Conservation (phyloP, 768 basidiomycete genomes). For the Mrakia hoshinonis region DNA sequence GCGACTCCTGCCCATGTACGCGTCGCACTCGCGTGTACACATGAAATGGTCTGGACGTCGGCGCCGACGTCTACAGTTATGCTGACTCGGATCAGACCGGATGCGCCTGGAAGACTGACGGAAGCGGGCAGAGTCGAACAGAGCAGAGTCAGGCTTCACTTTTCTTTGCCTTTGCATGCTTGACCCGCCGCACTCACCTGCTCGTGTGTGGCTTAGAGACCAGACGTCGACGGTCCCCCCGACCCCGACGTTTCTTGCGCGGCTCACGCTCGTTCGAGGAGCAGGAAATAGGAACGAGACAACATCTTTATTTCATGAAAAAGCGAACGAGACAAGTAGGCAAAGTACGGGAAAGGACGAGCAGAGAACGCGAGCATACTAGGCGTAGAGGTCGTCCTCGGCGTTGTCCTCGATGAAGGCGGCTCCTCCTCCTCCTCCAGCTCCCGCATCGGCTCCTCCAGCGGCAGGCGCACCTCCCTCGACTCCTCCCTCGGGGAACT, state of each 20-base stretch:
- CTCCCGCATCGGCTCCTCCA: constrained; percentile 29
- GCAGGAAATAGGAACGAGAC: neutral
- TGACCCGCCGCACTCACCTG: no score
- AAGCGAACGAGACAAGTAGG: neutral
- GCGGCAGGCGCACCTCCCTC: constrained; percentile 26
- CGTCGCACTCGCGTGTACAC: no score
- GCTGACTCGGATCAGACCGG: no score
- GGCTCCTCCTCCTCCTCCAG: constrained; percentile 38
- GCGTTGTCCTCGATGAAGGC: constrained; percentile 25
- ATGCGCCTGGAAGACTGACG: no score
- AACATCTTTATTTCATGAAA: neutral
- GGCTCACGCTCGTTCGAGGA: neutral
- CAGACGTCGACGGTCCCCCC: neutral
- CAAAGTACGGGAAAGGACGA: neutral
- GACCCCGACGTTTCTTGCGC: neutral
- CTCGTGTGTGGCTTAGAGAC: no score
- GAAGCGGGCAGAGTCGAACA: no score
- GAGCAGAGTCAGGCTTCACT: no score
- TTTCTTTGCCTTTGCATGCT: no score
- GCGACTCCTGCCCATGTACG: no score
- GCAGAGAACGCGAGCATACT: neutral
- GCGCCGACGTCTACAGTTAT: no score
- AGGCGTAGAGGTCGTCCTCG: constrained; percentile 29
- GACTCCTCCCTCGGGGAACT: constrained; percentile 79
- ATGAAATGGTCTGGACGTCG: no score